Conservation (phyloP, 192 early-diverging fungal genomes). For the Mortierella hygrophila region DNA sequence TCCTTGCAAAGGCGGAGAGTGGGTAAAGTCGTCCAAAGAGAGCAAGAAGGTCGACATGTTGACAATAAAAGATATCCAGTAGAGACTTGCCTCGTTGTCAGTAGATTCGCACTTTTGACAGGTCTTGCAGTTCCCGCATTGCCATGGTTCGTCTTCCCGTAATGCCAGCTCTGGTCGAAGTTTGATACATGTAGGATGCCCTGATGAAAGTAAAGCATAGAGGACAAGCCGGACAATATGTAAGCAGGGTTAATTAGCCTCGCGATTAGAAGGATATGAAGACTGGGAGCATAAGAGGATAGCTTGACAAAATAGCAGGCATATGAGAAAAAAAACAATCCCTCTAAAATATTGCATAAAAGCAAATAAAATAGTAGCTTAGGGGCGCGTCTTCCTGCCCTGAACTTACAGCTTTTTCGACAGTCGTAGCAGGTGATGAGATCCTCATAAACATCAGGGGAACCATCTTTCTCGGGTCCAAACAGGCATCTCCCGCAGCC, state of each 20-base stretch:
- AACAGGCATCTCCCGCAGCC: slow-evolving; percentile 51
- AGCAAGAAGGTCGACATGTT: not conserved
- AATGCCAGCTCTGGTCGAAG: slow-evolving; percentile 45
- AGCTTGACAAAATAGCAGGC: not conserved
- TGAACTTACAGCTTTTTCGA: slow-evolving; percentile 60
- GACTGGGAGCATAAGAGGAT: too few species aligned
- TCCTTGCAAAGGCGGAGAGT: too few species aligned
- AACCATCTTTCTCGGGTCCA: slow-evolving; percentile 57
- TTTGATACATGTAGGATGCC: slow-evolving; percentile 58
- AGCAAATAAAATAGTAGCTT: not conserved
- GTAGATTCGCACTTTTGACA: slow-evolving; percentile 59
- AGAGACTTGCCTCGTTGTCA: slow-evolving; percentile 56
- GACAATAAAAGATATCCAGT: not conserved
- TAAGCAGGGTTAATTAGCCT: not conserved
- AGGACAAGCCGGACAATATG: not conserved
- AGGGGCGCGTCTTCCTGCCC: slow-evolving; percentile 3
- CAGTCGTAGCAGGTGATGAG: slow-evolving; percentile 64
- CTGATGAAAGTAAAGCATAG: slow-evolving; percentile 23
- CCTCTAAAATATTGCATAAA: not conserved
- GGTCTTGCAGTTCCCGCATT: slow-evolving; percentile 66
- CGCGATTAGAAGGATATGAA: not conserved
- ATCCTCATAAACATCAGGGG: slow-evolving; percentile 51
- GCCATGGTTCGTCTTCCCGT: slow-evolving; percentile 60
- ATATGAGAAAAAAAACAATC: not conserved
- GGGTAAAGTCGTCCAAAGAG: not conserved